These are phyloP conservation scores for Nannochloropsis gaditana DNA, from an alignment of 108 stramenopile species.

Conservation along the genomic window DNA sequence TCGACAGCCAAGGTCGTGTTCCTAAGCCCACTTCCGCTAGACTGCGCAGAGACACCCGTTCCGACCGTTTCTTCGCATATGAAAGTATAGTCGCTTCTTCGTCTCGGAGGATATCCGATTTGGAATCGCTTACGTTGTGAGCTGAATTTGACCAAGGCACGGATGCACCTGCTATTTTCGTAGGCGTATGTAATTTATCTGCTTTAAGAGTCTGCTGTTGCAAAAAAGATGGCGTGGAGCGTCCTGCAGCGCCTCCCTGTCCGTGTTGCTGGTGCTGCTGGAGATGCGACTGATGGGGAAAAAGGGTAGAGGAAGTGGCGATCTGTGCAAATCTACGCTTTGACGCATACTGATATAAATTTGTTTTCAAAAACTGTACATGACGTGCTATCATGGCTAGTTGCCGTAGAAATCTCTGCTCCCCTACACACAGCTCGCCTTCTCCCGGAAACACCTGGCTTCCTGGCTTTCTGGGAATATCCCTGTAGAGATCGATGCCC, in stretches of 20 bases:
- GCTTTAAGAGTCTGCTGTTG: not conserved
- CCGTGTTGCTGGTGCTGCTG: not conserved
- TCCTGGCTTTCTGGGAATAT: too few species aligned
- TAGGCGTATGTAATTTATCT: too few species aligned
- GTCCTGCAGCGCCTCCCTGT: not conserved
- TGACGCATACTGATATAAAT: too few species aligned
- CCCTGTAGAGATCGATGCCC: too few species aligned
- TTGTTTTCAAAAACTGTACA: too few species aligned
- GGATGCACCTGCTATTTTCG: too few species aligned
- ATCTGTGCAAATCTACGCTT: not conserved
- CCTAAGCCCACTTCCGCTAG: not conserved
- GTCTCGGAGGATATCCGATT: not conserved
- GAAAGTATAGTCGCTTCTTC: not conserved
- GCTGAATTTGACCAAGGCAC: not conserved
- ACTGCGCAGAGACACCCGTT: constrained; percentile 19
- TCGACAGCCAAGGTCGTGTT: not conserved
- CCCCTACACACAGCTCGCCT: too few species aligned
- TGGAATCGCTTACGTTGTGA: too few species aligned
- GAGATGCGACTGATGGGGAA: not conserved
- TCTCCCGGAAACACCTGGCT: too few species aligned
- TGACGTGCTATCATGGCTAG: too few species aligned
- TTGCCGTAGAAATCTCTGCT: too few species aligned
- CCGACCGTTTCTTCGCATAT: not conserved
- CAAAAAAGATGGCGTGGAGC: not conserved
- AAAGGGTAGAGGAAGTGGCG: not conserved